These are phyloP conservation scores for Globisporangium nodosum DNA, from an alignment of 352 stramenopile species.

Conservation along the genomic window DNA sequence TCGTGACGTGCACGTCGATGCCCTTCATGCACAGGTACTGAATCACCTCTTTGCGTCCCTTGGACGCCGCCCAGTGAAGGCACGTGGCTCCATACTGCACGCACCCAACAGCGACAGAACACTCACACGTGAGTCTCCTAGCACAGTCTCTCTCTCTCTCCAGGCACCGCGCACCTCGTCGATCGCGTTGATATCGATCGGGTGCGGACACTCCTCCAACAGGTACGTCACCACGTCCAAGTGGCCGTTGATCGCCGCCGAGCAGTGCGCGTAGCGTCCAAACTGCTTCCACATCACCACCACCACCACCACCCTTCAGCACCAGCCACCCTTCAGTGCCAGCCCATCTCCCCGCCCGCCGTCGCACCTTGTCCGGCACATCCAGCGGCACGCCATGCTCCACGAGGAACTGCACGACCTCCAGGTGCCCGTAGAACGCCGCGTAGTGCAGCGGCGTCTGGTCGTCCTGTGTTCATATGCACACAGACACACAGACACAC, in stretches of 20 bases:
- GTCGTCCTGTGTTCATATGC: conserved; percentile 36
- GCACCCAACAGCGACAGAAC: background rate
- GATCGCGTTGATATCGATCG: conserved; percentile 86
- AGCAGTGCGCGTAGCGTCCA: conserved; percentile 74
- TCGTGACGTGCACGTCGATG: conserved; percentile 87
- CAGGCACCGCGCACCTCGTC: conserved; percentile 47
- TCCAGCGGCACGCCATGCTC: conserved; percentile 80
- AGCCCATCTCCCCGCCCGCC: background rate
- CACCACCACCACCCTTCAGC: background rate
- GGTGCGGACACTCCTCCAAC: conserved; percentile 70
- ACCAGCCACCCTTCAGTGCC: background rate
- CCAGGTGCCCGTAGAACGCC: conserved; percentile 82
- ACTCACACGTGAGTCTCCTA: background rate
- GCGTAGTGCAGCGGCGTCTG: conserved; percentile 84
- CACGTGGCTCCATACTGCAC: conserved; percentile 77
- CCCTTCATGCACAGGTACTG: conserved; percentile 87
- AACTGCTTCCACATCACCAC: conserved; percentile 22
- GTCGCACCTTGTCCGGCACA: conserved; percentile 60
- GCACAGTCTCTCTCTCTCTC: background rate
- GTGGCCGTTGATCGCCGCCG: conserved; percentile 80
- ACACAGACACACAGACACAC: background rate
- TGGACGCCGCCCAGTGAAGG: conserved; percentile 80
- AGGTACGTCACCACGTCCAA: conserved; percentile 82
- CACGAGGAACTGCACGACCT: conserved; percentile 82
- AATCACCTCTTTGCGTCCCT: conserved; percentile 81